Conservation (phyloP, 2,329 filamentous ascomycete species). For the Fusarium austroafricanum region DNA sequence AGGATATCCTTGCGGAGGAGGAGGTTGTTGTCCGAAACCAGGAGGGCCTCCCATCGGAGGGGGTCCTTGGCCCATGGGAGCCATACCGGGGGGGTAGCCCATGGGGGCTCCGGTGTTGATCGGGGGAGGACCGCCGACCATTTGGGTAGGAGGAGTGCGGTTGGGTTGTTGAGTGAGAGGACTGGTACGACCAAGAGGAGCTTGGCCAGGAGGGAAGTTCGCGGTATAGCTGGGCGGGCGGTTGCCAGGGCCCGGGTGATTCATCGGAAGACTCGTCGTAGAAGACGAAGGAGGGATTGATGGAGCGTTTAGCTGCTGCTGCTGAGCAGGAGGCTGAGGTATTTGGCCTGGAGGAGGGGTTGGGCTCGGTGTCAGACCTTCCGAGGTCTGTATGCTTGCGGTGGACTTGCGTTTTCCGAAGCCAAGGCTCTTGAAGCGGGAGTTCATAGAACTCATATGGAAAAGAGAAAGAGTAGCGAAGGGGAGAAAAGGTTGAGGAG, state of each 20-base stretch:
- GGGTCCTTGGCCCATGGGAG: conserved; percentile 56
- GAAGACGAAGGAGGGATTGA: conserved; percentile 57
- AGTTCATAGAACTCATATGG: conserved; percentile 82
- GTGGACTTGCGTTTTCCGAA: conserved; percentile 83
- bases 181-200: conserved; percentile 65
- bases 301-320: conserved; percentile 53
- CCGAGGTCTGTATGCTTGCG: conserved; percentile 67
- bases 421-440: conserved; percentile 81
- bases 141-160: conserved; percentile 69
- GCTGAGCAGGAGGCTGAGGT: conserved; percentile 58
- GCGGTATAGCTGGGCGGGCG: conserved; percentile 73
- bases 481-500: conserved; percentile 42
- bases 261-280: conserved; percentile 67
- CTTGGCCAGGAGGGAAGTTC: conserved; percentile 63
- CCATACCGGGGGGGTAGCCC: conserved; percentile 70
- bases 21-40: conserved; percentile 55
- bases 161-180: conserved; percentile 61
- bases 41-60: conserved; percentile 53
- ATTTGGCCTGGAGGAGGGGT: conserved; percentile 61
- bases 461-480: conserved; percentile 47
- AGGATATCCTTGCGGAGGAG: conserved; percentile 57
- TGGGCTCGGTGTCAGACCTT: conserved; percentile 51
- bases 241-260: conserved; percentile 69
- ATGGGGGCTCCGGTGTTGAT: conserved; percentile 73
- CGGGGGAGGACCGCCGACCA: conserved; percentile 72